These are phyloP conservation scores for Arthroderma uncinatum DNA, from an alignment of 2,329 filamentous ascomycete species.

Conservation along the genomic window DNA sequence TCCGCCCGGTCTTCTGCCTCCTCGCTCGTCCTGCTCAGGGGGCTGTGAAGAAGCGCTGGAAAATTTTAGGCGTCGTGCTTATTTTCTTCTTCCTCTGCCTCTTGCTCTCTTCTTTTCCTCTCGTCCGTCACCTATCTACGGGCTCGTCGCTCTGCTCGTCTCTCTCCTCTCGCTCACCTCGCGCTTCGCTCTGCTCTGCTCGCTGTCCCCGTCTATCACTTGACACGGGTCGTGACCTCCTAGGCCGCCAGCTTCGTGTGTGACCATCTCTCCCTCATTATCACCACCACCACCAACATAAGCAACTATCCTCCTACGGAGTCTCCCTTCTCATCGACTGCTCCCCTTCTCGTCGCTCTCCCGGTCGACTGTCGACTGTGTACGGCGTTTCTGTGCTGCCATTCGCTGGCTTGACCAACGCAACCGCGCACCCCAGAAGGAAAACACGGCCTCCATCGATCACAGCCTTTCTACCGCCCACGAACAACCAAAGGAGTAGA, in stretches of 20 bases:
- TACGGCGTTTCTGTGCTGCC: background rate
- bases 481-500: background rate
- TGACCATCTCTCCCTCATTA: constrained; percentile 6
- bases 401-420: background rate
- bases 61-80: background rate
- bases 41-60: constrained; percentile 3
- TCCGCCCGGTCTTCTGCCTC: no score
- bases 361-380: background rate
- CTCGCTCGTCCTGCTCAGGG: constrained; percentile 3
- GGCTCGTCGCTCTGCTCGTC: constrained; percentile 10
- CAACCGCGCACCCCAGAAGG: no score
- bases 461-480: no score
- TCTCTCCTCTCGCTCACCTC: constrained; percentile 13
- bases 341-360: no score
- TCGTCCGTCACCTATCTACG: no score
- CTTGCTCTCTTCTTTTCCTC: constrained; percentile 10
- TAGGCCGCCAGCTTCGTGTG: background rate
- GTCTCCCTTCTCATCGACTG: no score
- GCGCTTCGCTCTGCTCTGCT: constrained; percentile 12
- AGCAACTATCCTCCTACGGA: no score
- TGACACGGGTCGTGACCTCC: constrained; percentile 6
- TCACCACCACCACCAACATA: background rate
- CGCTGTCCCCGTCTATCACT: constrained; percentile 8
- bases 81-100: constrained; percentile 10
- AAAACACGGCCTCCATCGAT: no score